Evolutionary conservation across 257 asterid genomes (phyloP).

Genomic region (Nemophila menziesii): DNA sequence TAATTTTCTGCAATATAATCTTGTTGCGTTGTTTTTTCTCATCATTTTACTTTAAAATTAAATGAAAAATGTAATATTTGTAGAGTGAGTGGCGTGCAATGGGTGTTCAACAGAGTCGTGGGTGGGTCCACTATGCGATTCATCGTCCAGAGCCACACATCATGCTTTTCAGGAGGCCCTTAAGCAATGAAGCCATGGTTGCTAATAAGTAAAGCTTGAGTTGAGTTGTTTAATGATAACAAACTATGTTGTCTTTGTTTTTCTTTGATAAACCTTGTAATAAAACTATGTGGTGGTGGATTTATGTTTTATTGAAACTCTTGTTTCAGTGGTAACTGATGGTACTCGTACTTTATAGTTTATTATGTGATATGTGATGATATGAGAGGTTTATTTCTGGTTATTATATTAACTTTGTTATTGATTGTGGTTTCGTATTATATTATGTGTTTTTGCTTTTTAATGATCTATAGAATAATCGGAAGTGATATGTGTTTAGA

Average conservation of each 20-base stretch:
- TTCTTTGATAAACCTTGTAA: background rate
- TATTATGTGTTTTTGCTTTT: too few relatives aligned
- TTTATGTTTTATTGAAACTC: background rate
- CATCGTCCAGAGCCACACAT: constrained; percentile 98
- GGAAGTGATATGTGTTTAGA: too few relatives aligned
- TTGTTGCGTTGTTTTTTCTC: too few relatives aligned
- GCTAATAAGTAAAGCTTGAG: constrained; percentile 30
- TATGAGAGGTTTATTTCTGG: background rate
- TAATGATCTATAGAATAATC: too few relatives aligned
- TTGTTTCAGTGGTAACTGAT: background rate
- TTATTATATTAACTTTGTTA: background rate
- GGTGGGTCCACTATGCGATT: constrained; percentile 93
- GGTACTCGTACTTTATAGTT: background rate
- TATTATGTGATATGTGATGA: background rate
- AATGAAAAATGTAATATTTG: too few relatives aligned
- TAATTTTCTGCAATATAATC: too few relatives aligned
- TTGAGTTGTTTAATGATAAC: background rate
- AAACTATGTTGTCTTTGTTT: background rate
- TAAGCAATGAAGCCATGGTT: constrained; percentile 50
- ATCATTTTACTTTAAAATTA: too few relatives aligned
- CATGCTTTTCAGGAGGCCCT: constrained; percentile 93
- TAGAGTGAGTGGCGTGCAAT: constrained; percentile 91
- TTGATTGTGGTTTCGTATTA: too few relatives aligned
- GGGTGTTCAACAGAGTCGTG: constrained; percentile 96
- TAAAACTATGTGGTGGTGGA: too few relatives aligned